Evolutionary conservation across 768 basidiomycete species (phyloP).

Genomic region (Boletus sp.): DNA sequence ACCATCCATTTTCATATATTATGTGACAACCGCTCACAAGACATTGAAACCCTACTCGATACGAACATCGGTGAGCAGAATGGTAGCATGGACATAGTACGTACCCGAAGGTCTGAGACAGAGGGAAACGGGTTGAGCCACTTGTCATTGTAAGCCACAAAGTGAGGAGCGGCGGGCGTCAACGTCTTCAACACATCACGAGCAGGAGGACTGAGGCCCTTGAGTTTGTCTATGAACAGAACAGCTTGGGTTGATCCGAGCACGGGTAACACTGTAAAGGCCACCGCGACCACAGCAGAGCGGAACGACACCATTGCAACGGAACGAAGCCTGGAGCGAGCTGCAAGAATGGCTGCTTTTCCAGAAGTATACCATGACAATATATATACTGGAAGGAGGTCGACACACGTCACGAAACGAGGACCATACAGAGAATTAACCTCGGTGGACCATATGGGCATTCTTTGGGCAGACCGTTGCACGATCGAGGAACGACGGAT

Average conservation of each 20-base stretch:
- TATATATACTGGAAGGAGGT: slow-evolving; percentile 17
- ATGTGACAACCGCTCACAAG: slow-evolving; percentile 24
- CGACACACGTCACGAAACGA: not conserved
- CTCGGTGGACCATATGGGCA: not conserved
- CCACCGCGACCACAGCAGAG: slow-evolving; percentile 1
- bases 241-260: slow-evolving; percentile 13
- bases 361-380: not conserved
- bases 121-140: slow-evolving; percentile 46
- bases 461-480: not conserved
- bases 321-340: not conserved
- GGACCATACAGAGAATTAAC: not conserved
- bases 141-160: slow-evolving; percentile 40
- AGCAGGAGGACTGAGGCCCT: slow-evolving; percentile 21
- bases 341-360: not conserved
- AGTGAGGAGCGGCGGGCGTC: slow-evolving; percentile 48
- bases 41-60: slow-evolving; percentile 34
- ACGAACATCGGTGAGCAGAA: not conserved
- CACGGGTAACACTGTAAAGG: slow-evolving; percentile 5
- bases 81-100: not conserved
- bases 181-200: slow-evolving; percentile 20
- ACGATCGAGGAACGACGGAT: not conserved
- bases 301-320: slow-evolving; percentile 18
- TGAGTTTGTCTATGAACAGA: slow-evolving; percentile 24
- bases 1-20: not conserved
- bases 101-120: slow-evolving; percentile 43